Conservation (phyloP, 441 rosid species). For the Codiaeum variegatum region DNA sequence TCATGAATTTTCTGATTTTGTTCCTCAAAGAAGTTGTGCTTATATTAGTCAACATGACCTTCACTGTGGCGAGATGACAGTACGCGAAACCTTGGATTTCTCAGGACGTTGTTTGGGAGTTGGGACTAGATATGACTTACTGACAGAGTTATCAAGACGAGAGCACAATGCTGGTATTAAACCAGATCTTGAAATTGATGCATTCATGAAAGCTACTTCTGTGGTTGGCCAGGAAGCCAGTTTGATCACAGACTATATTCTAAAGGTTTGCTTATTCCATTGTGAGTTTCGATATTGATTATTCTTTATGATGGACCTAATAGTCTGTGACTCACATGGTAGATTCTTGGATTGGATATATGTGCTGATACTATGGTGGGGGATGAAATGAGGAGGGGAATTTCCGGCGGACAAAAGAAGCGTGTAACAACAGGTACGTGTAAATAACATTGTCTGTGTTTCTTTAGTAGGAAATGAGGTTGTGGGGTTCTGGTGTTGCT, state of each 20-base stretch:
- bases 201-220: constrained; percentile 77
- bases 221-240: constrained; percentile 66
- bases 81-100: constrained; percentile 71
- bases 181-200: constrained; percentile 77
- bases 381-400: constrained; percentile 69
- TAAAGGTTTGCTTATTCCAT: constrained; percentile 48
- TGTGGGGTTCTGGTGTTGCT: too few relatives aligned
- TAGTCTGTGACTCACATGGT: not conserved
- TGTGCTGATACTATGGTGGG: constrained; percentile 65
- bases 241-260: constrained; percentile 67
- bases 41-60: constrained; percentile 77
- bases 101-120: constrained; percentile 82
- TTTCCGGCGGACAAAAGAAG: constrained; percentile 70
- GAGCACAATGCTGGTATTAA: constrained; percentile 70
- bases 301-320: not conserved
- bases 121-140: constrained; percentile 60
- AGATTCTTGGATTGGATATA: constrained; percentile 60
- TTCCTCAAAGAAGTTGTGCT: constrained; percentile 77
- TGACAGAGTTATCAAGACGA: constrained; percentile 61
- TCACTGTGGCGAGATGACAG: constrained; percentile 81
- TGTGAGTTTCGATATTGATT: not conserved
- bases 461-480: too few relatives aligned
- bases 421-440: constrained; percentile 56
- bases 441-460: not conserved
- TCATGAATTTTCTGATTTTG: constrained; percentile 63